Evolutionary conservation across 495 filamentous ascomycete species (phyloP).

Genomic region (Symbiotaphrina buchneri): DNA sequence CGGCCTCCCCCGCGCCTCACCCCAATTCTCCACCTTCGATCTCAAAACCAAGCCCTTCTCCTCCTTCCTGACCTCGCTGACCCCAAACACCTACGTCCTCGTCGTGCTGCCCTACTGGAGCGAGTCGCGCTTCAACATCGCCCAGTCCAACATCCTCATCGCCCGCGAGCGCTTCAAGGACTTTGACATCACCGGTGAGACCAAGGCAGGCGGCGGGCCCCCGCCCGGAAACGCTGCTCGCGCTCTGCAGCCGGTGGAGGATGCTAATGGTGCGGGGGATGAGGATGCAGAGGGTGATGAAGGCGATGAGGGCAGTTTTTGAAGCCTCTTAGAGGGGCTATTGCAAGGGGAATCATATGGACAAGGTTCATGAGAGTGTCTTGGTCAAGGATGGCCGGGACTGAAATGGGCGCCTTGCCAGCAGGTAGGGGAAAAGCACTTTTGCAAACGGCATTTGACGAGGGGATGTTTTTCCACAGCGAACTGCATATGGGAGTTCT

Average conservation of each 20-base stretch:
- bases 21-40: conserved; percentile 40
- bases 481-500: no score
- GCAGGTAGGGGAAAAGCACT: no score
- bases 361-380: no score
- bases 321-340: no score
- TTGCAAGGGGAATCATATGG: no score
- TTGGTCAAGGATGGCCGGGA: no score
- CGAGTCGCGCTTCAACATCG: conserved; percentile 70
- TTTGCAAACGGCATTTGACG: no score
- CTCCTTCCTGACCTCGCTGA: conserved; percentile 81
- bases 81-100: conserved; percentile 89
- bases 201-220: conserved; percentile 1
- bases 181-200: conserved; percentile 4
- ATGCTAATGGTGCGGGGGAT: not conserved
- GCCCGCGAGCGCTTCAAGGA: conserved; percentile 54
- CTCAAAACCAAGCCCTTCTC: conserved; percentile 57
- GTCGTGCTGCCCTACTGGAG: conserved; percentile 66
- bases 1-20: conserved; percentile 23
- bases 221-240: not conserved
- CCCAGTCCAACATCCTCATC: conserved; percentile 69
- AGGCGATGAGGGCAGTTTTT: no score
- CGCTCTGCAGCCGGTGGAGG: not conserved
- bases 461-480: no score
- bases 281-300: not conserved
- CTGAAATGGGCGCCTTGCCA: no score